Evolutionary conservation across 352 stramenopile species (phyloP).

Genomic region (Phytopythium montanum): DNA sequence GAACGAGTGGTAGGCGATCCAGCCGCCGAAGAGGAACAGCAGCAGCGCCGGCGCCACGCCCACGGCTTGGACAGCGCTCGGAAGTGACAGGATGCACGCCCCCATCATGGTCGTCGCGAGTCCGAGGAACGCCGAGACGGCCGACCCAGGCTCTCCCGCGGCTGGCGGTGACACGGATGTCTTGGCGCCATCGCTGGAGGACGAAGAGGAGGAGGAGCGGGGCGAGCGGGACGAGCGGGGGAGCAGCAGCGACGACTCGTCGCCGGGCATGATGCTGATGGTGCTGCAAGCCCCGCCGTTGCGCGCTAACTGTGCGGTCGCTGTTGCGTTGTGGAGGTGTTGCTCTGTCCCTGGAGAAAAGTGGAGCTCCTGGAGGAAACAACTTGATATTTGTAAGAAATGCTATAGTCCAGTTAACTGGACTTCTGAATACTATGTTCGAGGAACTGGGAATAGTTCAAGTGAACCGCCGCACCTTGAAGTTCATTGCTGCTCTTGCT

Average conservation of each 20-base stretch:
- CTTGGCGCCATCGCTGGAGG: background rate
- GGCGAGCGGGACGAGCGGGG: background rate
- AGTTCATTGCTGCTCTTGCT: too few species aligned
- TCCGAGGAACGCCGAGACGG: constrained; percentile 70
- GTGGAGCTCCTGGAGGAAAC: background rate
- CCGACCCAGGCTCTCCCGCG: constrained; percentile 49
- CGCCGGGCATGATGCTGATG: background rate
- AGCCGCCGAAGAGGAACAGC: constrained; percentile 49
- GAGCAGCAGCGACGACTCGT: constrained; percentile 1
- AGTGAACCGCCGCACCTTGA: too few species aligned
- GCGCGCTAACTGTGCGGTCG: background rate
- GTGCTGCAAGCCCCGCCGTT: background rate
- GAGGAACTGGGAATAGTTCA: too few species aligned
- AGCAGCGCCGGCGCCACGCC: constrained; percentile 46
- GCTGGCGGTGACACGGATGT: constrained; percentile 14
- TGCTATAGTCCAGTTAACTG: background rate
- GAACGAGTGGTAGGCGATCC: constrained; percentile 66
- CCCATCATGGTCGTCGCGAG: constrained; percentile 84
- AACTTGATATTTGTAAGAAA: background rate
- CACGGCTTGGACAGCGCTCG: constrained; percentile 56
- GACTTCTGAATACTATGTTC: too few species aligned
- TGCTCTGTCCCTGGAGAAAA: background rate
- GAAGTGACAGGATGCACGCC: constrained; percentile 73
- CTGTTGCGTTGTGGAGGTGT: background rate
- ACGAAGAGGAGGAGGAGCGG: too few species aligned